Base-by-base conservation (phyloP, 2,329 filamentous ascomycete species). In the Botryotinia globosa region DNA sequence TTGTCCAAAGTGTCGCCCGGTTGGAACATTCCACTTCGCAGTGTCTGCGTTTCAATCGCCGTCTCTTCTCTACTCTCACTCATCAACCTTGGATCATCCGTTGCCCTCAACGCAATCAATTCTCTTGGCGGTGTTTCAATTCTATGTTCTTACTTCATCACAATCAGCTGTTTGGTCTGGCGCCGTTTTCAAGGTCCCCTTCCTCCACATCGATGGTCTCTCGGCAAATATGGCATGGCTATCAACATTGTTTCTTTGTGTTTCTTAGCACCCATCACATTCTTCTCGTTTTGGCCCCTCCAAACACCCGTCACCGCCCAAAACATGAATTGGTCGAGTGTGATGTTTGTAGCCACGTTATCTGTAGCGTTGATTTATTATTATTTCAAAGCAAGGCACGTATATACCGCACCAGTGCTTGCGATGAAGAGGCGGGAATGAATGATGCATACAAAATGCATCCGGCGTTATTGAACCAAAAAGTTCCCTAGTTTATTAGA, bases 91-190 rank as follows among this genome's bases (percentile, higher is more conserved):
- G 86, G 84, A 44, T 86, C 83, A 10, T 78, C 81, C 1, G 82
- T 83, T 4, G 86, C 85, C 9, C 85, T 87, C 77, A 85, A 87
- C 75, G 85, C 84, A 69, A 83, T 87, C 71, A 82, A 84, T 25
- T 86, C 85, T 2, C 81, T 88, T 29, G 83, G 84, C 54, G 81
- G 85, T 62, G 83, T 81, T 45, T 82, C 84, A 1, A 81, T 87
- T 22, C 83, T 87, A 61, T 82, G 82, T n/a, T 85, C 84, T 25
- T 87, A 87, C 76, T 81, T 87, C 45, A 80, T 86, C 56, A 83
- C 84, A 29, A 81, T 84, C 65, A 72, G 79, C 29, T 82, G 84
- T 72, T 77, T 86, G 16, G 63, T 75, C 22, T 70, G 68, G 44
- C 73, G 73, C 37, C 82, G 83, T n/a, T 74, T 84, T 34, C 74